Base-by-base conservation (phyloP, 805 yeast genomes). In the Saturnispora bothae region DNA sequence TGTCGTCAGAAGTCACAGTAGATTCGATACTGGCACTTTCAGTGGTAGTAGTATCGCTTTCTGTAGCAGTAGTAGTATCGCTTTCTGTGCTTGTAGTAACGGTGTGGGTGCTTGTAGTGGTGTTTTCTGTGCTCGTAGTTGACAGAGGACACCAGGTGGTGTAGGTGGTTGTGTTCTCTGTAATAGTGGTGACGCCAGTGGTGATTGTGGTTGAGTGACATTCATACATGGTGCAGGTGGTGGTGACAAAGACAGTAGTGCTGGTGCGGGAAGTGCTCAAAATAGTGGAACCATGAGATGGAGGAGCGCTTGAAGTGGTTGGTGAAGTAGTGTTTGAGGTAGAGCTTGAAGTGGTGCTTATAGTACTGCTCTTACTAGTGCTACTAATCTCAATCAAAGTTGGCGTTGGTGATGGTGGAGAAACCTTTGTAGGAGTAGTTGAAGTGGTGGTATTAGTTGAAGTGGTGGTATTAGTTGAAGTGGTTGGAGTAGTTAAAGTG, bases 321-420 rank as follows among this genome's bases (percentile, higher is more conserved):
- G 12, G 14, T 12, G 14, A 8, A 17, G 20, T 26, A 9, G 31
- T 8, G 8, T 18, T 16, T 12, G 23, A 16, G 16, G 36, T 34
- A 25, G 33, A 28, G 15, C 37, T 35, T 5, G 38, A 32, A 15
- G 47, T 39, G 61, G 49, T 38, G 50, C 50, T 36, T 61, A 54
- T 26, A 31, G 34, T 17, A 20, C 40, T 35, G 29, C 31, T 17
- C 21, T 41, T 29, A 18, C 23, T 12, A 30, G 40, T 27, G 18
- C 32, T 33, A 19, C 41, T 31, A n/a, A n/a, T n/a, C n/a, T n/a
- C n/a, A n/a, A n/a, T n/a, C n/a, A n/a, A n/a, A n/a, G 27, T 19
- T 32, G 18, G 38, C 26, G 10, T 4, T 18, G n/a, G 28, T 5
- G 16, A 13, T 21, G 12, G 19, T 16, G 5, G 36, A 28, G 13